Evolutionary conservation across 2,329 filamentous ascomycete species (phyloP).

Genomic region (Apiospora arundinis): DNA sequence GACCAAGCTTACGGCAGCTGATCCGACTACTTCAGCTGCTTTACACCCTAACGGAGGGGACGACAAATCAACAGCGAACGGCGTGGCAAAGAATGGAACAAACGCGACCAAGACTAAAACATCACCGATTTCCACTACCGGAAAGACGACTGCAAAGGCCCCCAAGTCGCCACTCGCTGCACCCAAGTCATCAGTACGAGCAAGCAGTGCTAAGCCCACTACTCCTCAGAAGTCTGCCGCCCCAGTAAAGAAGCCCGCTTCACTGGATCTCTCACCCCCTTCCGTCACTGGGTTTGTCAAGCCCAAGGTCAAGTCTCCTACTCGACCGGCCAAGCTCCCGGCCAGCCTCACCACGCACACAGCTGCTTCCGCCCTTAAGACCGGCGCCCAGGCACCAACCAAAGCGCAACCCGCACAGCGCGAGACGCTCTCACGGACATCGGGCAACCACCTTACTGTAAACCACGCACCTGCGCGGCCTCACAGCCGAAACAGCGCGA

Average conservation of each 20-base stretch:
- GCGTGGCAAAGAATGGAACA: neutral
- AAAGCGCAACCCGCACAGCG: slow-evolving; percentile 37
- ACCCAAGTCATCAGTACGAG: slow-evolving; percentile 47
- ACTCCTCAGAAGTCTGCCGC: slow-evolving; percentile 39
- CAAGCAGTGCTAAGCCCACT: slow-evolving; percentile 41
- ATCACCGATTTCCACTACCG: slow-evolving; percentile 33
- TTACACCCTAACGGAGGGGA: slow-evolving; percentile 28
- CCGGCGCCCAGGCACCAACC: slow-evolving; percentile 42
- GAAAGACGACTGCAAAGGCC: slow-evolving; percentile 43
- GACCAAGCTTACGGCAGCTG: slow-evolving; percentile 39
- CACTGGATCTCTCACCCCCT: slow-evolving; percentile 47
- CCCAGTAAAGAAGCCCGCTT: slow-evolving; percentile 49
- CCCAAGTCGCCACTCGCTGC: slow-evolving; percentile 46
- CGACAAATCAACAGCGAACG: slow-evolving; percentile 25
- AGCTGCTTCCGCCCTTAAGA: slow-evolving; percentile 71
- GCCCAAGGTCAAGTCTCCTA: slow-evolving; percentile 71
- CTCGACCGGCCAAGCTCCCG: slow-evolving; percentile 70
- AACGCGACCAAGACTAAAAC: slow-evolving; percentile 28
- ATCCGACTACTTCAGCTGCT: slow-evolving; percentile 35
- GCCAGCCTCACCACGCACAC: slow-evolving; percentile 74
- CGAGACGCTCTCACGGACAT: slow-evolving; percentile 50
- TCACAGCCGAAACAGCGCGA: slow-evolving; percentile 52
- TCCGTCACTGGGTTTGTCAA: slow-evolving; percentile 55
- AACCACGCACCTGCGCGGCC: slow-evolving; percentile 43
- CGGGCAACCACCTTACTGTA: slow-evolving; percentile 38